These are phyloP conservation scores for Aegilops umbellulata DNA, from an alignment of 176 grass and related monocot genomes.

Conservation along the genomic window DNA sequence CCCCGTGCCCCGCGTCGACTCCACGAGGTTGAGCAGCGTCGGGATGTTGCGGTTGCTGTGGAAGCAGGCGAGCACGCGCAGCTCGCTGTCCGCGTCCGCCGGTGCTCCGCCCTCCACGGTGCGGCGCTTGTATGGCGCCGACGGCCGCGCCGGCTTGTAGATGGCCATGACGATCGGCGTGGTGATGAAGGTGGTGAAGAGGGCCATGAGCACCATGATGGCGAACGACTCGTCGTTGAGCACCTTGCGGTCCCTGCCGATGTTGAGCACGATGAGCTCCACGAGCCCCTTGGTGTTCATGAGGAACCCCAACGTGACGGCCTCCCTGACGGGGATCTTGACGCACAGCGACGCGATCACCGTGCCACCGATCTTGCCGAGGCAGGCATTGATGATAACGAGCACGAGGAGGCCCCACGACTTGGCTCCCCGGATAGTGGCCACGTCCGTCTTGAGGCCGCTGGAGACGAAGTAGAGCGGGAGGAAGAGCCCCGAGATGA, in stretches of 20 bases:
- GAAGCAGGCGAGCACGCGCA: slow-evolving; percentile 85
- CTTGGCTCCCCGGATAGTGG: slow-evolving; percentile 61
- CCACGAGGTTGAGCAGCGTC: slow-evolving; percentile 69
- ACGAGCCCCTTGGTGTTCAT: slow-evolving; percentile 91
- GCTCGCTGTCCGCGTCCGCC: slow-evolving; percentile 31
- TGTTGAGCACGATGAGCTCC: slow-evolving; percentile 86
- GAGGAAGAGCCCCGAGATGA: slow-evolving; percentile 70
- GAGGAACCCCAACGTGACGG: slow-evolving; percentile 56
- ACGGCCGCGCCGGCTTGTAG: slow-evolving; percentile 64
- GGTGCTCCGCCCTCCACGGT: slow-evolving; percentile 34
- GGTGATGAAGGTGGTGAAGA: slow-evolving; percentile 84
- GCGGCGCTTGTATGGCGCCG: slow-evolving; percentile 60
- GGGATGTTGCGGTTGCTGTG: slow-evolving; percentile 60
- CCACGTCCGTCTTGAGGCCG: slow-evolving; percentile 73
- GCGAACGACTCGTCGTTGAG: slow-evolving; percentile 77
- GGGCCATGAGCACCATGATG: slow-evolving; percentile 80
- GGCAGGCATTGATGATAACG: slow-evolving; percentile 61
- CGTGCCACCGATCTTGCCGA: slow-evolving; percentile 74
- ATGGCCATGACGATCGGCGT: slow-evolving; percentile 72
- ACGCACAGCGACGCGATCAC: slow-evolving; percentile 29
- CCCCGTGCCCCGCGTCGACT: slow-evolving; percentile 58
- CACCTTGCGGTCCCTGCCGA: slow-evolving; percentile 66
- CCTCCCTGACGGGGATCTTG: slow-evolving; percentile 47
- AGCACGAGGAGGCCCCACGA: slow-evolving; percentile 68
- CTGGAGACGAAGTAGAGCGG: slow-evolving; percentile 85